phyloP scores from a whole-genome alignment of 2,329 filamentous ascomycete genomes.

The Alternaria panax region DNA sequence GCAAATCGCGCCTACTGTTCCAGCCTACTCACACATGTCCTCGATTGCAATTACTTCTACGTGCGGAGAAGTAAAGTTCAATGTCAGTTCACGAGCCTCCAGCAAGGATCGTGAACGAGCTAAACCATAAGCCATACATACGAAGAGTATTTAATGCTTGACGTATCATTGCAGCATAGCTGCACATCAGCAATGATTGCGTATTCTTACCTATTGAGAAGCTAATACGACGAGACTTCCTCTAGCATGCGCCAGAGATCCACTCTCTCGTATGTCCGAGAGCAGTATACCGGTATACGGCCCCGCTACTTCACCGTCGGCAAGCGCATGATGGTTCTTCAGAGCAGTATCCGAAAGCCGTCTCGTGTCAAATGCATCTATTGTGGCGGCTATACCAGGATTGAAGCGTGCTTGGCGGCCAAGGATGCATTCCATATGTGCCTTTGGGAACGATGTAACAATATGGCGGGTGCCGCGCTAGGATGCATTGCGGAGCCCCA shows the following conservation, averaged over 20 bases:
- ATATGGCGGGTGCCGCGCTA: slow-evolving; percentile 3
- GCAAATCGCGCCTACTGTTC: background rate
- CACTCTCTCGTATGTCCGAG: slow-evolving; percentile 13
- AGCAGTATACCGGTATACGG: slow-evolving; percentile 8
- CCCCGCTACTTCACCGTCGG: background rate
- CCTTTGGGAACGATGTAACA: slow-evolving; percentile 6
- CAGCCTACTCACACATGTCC: background rate
- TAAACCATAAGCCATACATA: background rate
- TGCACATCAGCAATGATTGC: background rate
- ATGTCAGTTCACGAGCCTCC: background rate
- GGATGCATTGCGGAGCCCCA: slow-evolving; percentile 3
- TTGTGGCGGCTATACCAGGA: background rate
- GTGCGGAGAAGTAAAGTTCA: background rate
- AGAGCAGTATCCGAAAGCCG: background rate
- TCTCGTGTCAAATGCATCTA: background rate
- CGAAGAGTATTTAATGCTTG: background rate
- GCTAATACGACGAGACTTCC: background rate
- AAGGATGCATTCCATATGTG: background rate
- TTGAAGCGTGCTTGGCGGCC: background rate
- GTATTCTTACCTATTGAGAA: background rate
- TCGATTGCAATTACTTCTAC: background rate
- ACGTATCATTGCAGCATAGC: background rate
- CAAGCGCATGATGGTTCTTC: background rate
- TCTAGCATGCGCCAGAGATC: slow-evolving; percentile 11
- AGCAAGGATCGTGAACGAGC: background rate